Evolutionary conservation across 306 rosid genomes (phyloP).

Genomic region (Prunus armeniaca): DNA sequence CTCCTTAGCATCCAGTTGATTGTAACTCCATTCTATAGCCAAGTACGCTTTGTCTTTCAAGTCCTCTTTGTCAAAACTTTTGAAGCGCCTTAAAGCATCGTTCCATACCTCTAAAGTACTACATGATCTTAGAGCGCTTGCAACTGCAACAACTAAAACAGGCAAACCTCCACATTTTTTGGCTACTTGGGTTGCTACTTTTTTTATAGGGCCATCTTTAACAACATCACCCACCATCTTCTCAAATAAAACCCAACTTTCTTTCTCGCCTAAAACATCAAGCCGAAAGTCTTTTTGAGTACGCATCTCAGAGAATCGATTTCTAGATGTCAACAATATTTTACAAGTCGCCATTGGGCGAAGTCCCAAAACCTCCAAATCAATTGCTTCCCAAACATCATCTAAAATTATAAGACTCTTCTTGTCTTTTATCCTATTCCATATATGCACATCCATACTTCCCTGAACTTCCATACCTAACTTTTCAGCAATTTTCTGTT

Average conservation of each 20-base stretch:
- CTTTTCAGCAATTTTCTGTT: slow-evolving; percentile 14
- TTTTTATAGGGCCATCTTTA: not conserved
- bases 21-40: slow-evolving; percentile 22
- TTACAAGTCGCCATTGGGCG: slow-evolving; percentile 6
- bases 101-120: not conserved
- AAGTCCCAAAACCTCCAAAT: slow-evolving; percentile 18
- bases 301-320: not conserved
- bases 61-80: not conserved
- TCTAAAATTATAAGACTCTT: slow-evolving; percentile 13
- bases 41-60: not conserved
- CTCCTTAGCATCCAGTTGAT: not conserved
- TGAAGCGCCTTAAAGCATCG: not conserved
- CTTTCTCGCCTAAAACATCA: not conserved
- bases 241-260: slow-evolving; percentile 18
- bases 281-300: not conserved
- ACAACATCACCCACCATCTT: slow-evolving; percentile 7
- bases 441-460: not conserved
- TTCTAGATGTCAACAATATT: slow-evolving; percentile 20
- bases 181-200: not conserved
- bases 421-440: slow-evolving; percentile 12
- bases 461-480: slow-evolving; percentile 10
- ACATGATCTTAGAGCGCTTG: not conserved
- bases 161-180: slow-evolving; percentile 4
- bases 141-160: not conserved
- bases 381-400: slow-evolving; percentile 13